phyloP scores from a whole-genome alignment of 192 early-diverging fungal genomes.

The Spizellomyces sp. region DNA sequence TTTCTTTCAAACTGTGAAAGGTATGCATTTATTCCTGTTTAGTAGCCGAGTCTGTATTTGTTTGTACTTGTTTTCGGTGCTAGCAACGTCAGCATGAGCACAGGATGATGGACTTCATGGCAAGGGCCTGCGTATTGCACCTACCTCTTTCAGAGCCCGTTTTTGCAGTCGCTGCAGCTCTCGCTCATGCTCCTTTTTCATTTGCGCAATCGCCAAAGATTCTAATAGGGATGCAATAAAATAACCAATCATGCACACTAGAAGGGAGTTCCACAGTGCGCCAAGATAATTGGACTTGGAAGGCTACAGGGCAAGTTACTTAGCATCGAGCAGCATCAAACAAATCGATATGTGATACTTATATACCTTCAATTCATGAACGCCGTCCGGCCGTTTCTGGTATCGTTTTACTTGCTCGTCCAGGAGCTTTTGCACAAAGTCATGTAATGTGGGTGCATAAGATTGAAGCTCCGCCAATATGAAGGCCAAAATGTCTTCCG shows the following conservation, averaged over 20 bases:
- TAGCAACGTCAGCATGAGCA: no score
- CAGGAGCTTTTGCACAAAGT: constrained; percentile 55
- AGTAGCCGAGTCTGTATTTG: no score
- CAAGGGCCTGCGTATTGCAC: no score
- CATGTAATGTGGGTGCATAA: constrained; percentile 61
- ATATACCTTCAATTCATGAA: neutral
- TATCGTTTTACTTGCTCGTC: constrained; percentile 46
- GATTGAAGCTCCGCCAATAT: constrained; percentile 59
- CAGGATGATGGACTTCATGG: no score
- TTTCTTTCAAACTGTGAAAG: no score
- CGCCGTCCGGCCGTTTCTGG: constrained; percentile 8
- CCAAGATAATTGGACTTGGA: constrained; percentile 35
- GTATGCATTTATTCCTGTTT: no score
- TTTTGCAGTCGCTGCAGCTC: constrained; percentile 4
- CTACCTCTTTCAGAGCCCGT: neutral
- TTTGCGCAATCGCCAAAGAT: constrained; percentile 75
- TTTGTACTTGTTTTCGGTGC: no score
- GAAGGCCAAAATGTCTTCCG: constrained; percentile 70
- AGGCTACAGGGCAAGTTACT: neutral
- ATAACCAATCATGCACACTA: constrained; percentile 81
- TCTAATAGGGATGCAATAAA: constrained; percentile 84
- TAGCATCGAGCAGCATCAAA: neutral
- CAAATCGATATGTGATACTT: neutral
- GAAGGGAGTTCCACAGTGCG: constrained; percentile 77
- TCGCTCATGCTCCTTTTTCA: constrained; percentile 44